Evolutionary conservation across 495 filamentous ascomycete species (phyloP).

Genomic region (Thermothielavioides terrestris): DNA sequence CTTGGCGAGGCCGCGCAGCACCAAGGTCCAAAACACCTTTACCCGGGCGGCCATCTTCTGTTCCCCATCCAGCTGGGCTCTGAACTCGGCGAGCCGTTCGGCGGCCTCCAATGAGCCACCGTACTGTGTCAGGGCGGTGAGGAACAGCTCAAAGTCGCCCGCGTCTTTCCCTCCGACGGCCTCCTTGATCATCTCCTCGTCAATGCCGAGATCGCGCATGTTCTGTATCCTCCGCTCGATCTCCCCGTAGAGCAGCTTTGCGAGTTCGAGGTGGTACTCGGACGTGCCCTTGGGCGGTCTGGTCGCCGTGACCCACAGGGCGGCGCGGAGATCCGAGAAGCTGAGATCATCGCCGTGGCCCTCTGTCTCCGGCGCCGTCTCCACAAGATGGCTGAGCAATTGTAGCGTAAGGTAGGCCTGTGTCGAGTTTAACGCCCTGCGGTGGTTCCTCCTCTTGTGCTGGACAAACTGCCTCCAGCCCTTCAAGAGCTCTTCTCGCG

Average conservation of each 20-base stretch:
- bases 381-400: conserved; percentile 52
- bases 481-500: conserved; percentile 46
- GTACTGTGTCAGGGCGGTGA: conserved; percentile 49
- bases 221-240: conserved; percentile 26
- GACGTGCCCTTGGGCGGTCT: conserved; percentile 30
- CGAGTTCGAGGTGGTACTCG: conserved; percentile 42
- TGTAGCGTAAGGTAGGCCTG: conserved; percentile 51
- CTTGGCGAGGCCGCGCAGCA: conserved; percentile 58
- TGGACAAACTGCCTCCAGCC: conserved; percentile 60
- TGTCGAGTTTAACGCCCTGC: conserved; percentile 50
- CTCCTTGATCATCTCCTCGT: conserved; percentile 32
- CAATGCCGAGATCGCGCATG: conserved; percentile 18
- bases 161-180: conserved; percentile 21
- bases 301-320: conserved; percentile 27
- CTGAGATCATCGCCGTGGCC: conserved; percentile 37
- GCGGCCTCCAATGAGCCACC: conserved; percentile 53
- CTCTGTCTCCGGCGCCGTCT: conserved; percentile 28
- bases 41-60: conserved; percentile 21
- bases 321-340: conserved; percentile 42
- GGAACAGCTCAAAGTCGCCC: conserved; percentile 40
- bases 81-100: conserved; percentile 40
- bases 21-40: conserved; percentile 46
- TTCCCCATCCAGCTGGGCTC: conserved; percentile 6
- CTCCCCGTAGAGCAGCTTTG: conserved; percentile 48
- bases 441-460: conserved; percentile 38